A percentile compares a stretch with the other conserved stretches of the same genome.
Conservation (phyloP, 140 eudicot species). For the Flaveria floridana region DNA sequence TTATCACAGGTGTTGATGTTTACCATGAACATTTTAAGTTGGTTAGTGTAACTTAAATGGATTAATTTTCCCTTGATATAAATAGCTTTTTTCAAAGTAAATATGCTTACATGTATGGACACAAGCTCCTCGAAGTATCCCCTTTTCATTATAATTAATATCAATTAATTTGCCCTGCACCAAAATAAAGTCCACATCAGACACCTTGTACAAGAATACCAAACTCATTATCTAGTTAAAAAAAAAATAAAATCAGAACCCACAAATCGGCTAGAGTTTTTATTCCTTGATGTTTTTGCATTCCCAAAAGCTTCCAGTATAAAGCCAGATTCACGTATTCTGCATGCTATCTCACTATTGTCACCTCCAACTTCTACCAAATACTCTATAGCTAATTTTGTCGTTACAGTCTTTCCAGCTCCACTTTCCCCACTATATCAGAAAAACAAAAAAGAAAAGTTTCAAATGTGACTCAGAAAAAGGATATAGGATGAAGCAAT, state of each 20-base stretch:
- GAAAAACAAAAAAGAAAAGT: not conserved
- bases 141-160: constrained; percentile 59
- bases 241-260: constrained; percentile 27
- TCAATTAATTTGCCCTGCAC: constrained; percentile 86
- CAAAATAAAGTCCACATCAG: constrained; percentile 27
- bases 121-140: constrained; percentile 72
- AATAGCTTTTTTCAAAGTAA: constrained; percentile 12
- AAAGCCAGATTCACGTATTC: constrained; percentile 61
- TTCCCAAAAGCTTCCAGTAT: constrained; percentile 91
- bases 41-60: constrained; percentile 26
- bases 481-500: not conserved
- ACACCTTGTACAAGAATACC: not conserved
- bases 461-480: not conserved
- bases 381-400: constrained; percentile 81
- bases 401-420: constrained; percentile 90
- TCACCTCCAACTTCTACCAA: constrained; percentile 64
- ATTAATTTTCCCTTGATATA: not conserved
- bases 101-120: constrained; percentile 71
- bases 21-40: constrained; percentile 28
- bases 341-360: constrained; percentile 52
- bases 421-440: constrained; percentile 89
- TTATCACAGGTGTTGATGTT: constrained; percentile 26
- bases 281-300: constrained; percentile 86
- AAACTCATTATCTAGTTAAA: not conserved
- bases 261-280: constrained; percentile 94